Base-by-base conservation (phyloP, 495 filamentous ascomycete genomes). In the Aspergillus ellipticus region DNA sequence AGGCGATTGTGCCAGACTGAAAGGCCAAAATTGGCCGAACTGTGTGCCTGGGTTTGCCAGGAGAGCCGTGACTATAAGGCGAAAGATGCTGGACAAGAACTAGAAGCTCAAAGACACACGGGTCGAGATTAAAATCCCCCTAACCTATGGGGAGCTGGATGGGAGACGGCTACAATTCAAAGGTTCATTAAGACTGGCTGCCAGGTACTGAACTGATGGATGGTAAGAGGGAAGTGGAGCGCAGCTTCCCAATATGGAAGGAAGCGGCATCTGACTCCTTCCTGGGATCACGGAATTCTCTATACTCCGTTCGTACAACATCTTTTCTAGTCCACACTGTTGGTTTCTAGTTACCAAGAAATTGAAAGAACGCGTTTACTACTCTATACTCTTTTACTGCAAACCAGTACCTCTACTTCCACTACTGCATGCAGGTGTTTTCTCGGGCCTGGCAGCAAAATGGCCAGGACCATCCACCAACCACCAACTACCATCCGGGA, bases 341-440 rank as follows among this genome's bases (percentile, higher is more conserved):
- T n/a, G n/a, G n/a, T n/a, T n/a, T n/a, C n/a, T n/a, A n/a, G n/a
- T n/a, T n/a, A n/a, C n/a, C n/a, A n/a, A n/a, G n/a, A n/a, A n/a
- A n/a, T n/a, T n/a, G n/a, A n/a, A n/a, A n/a, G n/a, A n/a, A n/a
- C n/a, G n/a, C n/a, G n/a, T n/a, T n/a, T n/a, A n/a, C n/a, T n/a
- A n/a, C n/a, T n/a, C n/a, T n/a, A n/a, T n/a, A n/a, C n/a, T n/a
- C n/a, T n/a, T n/a, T n/a, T n/a, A n/a, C n/a, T n/a, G n/a, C n/a
- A n/a, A n/a, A n/a, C 7, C n/a, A 57, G n/a, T 64, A 64, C 45
- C 26, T 65, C n/a, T 67, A 64, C 35, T 62, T 62, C 35, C 54
- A 63, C 41, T 67, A 67, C 31, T 65, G 62, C 33, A 19, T 53
- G 6, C 61, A 64, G 42, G 42, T 63, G 20, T 49, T 65, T 17